These are phyloP conservation scores for Glebionis coronaria DNA, from an alignment of 129 eudicot species.

Conservation along the genomic window DNA sequence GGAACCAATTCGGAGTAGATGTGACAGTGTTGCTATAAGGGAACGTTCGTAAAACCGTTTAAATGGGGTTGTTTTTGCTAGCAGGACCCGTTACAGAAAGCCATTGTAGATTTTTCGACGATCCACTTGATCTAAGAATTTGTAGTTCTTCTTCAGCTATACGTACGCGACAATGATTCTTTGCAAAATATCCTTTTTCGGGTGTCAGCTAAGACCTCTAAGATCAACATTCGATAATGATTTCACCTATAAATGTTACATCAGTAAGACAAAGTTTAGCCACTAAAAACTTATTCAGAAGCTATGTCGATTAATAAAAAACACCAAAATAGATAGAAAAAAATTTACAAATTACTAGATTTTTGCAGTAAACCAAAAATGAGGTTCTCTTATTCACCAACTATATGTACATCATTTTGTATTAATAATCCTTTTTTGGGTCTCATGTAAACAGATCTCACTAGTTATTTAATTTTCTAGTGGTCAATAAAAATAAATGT, in stretches of 20 bases:
- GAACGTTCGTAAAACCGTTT: too few species aligned
- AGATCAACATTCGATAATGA: slow-evolving; percentile 68
- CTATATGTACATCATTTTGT: not conserved
- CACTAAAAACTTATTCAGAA: slow-evolving; percentile 1
- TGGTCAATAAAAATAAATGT: too few species aligned
- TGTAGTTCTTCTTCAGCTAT: too few species aligned
- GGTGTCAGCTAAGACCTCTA: slow-evolving; percentile 77
- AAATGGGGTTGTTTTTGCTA: too few species aligned
- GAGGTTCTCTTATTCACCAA: slow-evolving; percentile 3
- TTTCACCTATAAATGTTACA: slow-evolving; percentile 52
- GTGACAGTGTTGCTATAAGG: too few species aligned
- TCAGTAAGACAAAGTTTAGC: slow-evolving; percentile 8
- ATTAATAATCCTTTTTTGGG: slow-evolving; percentile 2
- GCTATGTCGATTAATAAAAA: not conserved
- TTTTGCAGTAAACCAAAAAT: not conserved
- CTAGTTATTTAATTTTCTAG: not conserved
- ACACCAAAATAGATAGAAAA: not conserved
- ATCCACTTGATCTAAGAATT: too few species aligned
- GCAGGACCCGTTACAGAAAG: too few species aligned
- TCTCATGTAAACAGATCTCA: not conserved
- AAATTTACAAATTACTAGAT: not conserved
- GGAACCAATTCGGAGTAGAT: too few species aligned
- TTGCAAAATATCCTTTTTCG: slow-evolving; percentile 62
- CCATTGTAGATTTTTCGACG: too few species aligned
- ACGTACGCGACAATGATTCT: too few species aligned